Evolutionary conservation across 2,329 filamentous ascomycete genomes (phyloP).

Genomic region (Ramularia endophylla): DNA sequence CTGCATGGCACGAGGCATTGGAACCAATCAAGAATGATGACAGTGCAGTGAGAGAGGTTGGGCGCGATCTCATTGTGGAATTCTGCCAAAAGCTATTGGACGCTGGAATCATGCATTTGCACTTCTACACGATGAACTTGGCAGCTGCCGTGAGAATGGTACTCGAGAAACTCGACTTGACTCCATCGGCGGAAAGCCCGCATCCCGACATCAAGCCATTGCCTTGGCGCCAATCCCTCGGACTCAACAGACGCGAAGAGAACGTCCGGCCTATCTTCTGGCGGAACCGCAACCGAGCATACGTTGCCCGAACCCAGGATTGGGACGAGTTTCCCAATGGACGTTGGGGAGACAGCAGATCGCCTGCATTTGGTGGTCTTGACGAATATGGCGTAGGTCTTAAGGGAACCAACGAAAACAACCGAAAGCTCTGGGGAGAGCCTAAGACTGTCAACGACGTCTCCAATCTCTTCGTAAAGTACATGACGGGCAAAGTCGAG

Average conservation of each 20-base stretch:
- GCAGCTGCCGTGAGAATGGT: constrained; percentile 92
- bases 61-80: constrained; percentile 77
- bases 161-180: constrained; percentile 78
- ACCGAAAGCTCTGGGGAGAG: constrained; percentile 90
- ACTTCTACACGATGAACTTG: constrained; percentile 99
- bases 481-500: constrained; percentile 73
- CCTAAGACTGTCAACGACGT: constrained; percentile 75
- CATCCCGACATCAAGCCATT: constrained; percentile 58
- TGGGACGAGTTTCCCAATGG: constrained; percentile 99
- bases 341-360: constrained; percentile 94
- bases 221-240: constrained; percentile 93
- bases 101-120: constrained; percentile 74
- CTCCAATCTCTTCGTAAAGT: constrained; percentile 75
- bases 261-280: constrained; percentile 98
- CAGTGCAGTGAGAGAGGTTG: constrained; percentile 81
- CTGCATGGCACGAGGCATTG: constrained; percentile 71
- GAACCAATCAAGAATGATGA: constrained; percentile 98
- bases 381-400: constrained; percentile 92
- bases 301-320: constrained; percentile 89
- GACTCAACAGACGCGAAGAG: constrained; percentile 79
- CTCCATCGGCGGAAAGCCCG: constrained; percentile 65
- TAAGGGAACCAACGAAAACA: constrained; percentile 92
- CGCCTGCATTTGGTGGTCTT: constrained; percentile 90
- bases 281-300: constrained; percentile 94
- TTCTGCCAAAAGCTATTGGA: constrained; percentile 83